Base-by-base conservation (phyloP, 2,329 filamentous ascomycete genomes). In the Daldinia eschscholtzii region DNA sequence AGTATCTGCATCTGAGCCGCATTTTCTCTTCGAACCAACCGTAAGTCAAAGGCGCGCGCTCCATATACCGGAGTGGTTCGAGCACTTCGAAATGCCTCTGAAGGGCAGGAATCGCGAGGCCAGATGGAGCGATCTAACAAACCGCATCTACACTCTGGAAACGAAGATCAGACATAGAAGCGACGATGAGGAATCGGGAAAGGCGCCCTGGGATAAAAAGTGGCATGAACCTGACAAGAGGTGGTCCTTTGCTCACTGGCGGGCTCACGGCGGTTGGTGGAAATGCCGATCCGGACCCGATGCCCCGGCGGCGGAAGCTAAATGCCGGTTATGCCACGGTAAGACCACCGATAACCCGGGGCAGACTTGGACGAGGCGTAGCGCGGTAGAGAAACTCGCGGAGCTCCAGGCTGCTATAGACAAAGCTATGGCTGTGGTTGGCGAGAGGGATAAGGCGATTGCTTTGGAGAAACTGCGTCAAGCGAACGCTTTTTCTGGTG, bases 21-120 rank as follows among this genome's bases (percentile, higher is more conserved):
- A 33, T 4, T 50, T 39, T 30, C 44, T 37, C 12, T 20, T 33
- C 26, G 39, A 10, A n/a, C 33, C 26, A 30, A 30, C 48, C 18
- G 9, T 41, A 6, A 28, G 10, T 23, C 9, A 39, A 6, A 15
- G 15, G 10, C 20, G 15, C 7, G 23, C 44, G 3, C 1, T 12
- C 2, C 53, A 53, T 18, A 61, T 76, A 23, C 75, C 75, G 5
- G 75, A 76, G 4, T 76, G 75, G 75, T 76, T 76, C 50, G 20
- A 26, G 5, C 33, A 70, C 2, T 57, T 65, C 15, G 66, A 67
- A n/a, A 20, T 73, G n/a, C 33, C 59, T n/a, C 48, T 70, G 7
- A 13, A 13, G 1, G 73, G 73, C 12, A 6, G n/a, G 6, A 71
- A 67, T 3, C 12, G 30, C 30, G 50, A 69, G 20, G 58, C 60